Percentiles rank a stretch among this genome's conserved stretches.
Conservation (phyloP, 2,329 filamentous ascomycete genomes). For the Botrytis squamosa region DNA sequence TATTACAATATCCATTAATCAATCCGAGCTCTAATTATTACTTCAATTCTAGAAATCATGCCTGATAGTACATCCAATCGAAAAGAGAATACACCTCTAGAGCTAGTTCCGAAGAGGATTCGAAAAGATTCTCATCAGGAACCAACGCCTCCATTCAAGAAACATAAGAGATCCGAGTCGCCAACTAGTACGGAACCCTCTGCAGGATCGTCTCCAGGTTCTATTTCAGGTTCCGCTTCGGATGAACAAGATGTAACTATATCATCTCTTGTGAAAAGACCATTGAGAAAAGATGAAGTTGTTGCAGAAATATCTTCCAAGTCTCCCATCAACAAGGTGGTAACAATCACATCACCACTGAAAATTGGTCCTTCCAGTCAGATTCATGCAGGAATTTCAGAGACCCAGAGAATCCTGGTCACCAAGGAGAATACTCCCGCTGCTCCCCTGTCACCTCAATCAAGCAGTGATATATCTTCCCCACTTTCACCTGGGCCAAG, state of each 20-base stretch:
- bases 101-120: not conserved
- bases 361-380: not conserved
- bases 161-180: not conserved
- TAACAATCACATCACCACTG: not conserved
- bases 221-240: not conserved
- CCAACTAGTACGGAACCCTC: not conserved
- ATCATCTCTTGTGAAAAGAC: not conserved
- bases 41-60: not conserved
- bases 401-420: too few species aligned
- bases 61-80: not conserved
- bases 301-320: not conserved
- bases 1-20: too few species aligned
- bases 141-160: not conserved
- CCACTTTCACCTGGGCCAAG: not conserved
- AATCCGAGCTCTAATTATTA: not conserved
- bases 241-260: not conserved
- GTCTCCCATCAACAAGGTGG: not conserved
- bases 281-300: not conserved
- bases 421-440: rapidly evolving
- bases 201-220: not conserved
- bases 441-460: not conserved
- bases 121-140: not conserved
- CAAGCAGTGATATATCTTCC: not conserved
- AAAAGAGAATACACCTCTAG: not conserved
- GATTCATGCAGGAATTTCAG: not conserved